Percentiles rank a stretch among this genome's conserved stretches.
Conservation (phyloP, 2,329 filamentous ascomycete genomes). For the Myriosclerotinia curreyana region DNA sequence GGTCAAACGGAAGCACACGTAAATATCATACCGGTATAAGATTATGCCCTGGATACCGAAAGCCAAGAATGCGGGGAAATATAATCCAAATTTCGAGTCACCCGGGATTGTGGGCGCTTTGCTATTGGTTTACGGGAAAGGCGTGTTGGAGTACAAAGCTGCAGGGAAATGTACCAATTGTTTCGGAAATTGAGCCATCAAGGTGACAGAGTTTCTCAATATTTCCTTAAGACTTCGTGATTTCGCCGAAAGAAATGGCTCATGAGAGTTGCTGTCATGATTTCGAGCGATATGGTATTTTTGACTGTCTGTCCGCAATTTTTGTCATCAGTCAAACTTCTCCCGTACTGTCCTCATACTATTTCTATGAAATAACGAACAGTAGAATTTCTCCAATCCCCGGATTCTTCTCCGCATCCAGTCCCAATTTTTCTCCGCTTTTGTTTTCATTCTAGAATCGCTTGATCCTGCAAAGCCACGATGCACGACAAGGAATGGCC, state of each 20-base stretch:
- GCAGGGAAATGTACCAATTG: neutral
- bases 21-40: neutral
- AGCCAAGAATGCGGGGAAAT: constrained; percentile 3
- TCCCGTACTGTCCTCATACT: neutral
- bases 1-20: constrained; percentile 1
- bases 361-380: neutral
- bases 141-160: neutral
- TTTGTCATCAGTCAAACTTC: neutral
- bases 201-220: constrained; percentile 4
- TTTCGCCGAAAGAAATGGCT: neutral
- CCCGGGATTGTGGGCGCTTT: neutral
- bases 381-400: too few species aligned
- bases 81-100: neutral
- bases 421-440: neutral
- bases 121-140: neutral
- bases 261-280: neutral
- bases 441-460: neutral
- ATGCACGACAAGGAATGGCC: neutral
- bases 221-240: neutral
- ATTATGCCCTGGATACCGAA: neutral
- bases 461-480: neutral
- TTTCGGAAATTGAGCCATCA: neutral
- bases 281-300: neutral
- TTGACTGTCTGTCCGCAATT: neutral
- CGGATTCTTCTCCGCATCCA: neutral